Conservation (phyloP, 1,284 basidiomycete genomes). For the Melampsora americana region DNA sequence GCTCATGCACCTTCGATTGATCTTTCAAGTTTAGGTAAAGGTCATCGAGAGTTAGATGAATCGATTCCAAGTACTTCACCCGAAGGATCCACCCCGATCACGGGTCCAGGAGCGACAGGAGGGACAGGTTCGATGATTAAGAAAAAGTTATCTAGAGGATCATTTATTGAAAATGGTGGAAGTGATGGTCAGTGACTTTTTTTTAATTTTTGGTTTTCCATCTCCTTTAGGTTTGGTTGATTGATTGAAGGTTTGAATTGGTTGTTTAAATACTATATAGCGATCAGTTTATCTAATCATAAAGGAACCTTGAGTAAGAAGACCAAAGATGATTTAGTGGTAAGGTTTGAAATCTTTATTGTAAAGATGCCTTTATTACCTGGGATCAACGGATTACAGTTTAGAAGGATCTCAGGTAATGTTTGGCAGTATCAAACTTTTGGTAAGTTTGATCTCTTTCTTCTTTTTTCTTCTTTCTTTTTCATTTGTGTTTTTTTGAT, state of each 20-base stretch:
- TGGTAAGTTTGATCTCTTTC: conserved; percentile 18
- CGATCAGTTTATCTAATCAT: neutral
- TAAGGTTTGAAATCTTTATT: conserved; percentile 88
- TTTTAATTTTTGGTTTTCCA: neutral
- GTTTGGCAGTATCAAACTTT: conserved; percentile 70
- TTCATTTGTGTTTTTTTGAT: too few relatives aligned
- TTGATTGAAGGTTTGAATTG: neutral
- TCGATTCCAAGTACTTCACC: neutral
- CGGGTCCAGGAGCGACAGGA: neutral
- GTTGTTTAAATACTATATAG: neutral
- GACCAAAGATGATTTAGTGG: conserved; percentile 63
- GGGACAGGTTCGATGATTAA: conserved; percentile 2
- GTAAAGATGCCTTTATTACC: conserved; percentile 93
- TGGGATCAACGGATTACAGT: conserved; percentile 85
- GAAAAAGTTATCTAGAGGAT: conserved; percentile 39
- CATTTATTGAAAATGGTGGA: conserved; percentile 2
- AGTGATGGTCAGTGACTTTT: neutral
- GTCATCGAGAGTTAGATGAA: conserved; percentile 45
- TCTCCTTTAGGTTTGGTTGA: neutral
- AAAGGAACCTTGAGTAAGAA: neutral
- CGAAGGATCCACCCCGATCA: neutral
- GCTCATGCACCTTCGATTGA: conserved; percentile 91
- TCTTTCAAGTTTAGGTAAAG: conserved; percentile 65
- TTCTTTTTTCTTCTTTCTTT: conserved; percentile 9
- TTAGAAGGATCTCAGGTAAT: conserved; percentile 84